phyloP scores from a whole-genome alignment of 495 filamentous ascomycete genomes.

The Pseudevernia furfuracea region DNA sequence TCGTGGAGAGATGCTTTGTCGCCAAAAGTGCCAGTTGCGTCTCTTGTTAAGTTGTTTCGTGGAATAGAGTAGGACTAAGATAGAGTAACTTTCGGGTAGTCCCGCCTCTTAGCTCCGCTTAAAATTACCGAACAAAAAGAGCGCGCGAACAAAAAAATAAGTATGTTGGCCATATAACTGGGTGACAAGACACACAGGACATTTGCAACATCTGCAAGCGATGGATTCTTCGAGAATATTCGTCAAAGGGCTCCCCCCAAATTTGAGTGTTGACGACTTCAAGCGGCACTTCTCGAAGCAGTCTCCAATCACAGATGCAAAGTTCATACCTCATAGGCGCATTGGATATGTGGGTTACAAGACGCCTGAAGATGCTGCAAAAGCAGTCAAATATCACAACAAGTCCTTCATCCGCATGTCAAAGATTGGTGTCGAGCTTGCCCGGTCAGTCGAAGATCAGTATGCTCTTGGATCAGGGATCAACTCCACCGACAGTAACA shows the following conservation, averaged over 20 bases:
- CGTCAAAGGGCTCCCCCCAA: conserved; percentile 75
- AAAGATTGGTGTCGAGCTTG: conserved; percentile 87
- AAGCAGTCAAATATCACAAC: conserved; percentile 91
- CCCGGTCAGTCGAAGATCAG: conserved; percentile 47
- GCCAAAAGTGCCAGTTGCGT: neutral
- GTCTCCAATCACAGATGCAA: conserved; percentile 76
- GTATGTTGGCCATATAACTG: too few species aligned
- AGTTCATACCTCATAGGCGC: conserved; percentile 75
- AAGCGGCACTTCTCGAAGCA: conserved; percentile 76
- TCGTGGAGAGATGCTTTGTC: neutral
- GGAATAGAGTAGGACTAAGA: too few species aligned
- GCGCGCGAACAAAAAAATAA: neutral
- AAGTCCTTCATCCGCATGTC: conserved; percentile 92
- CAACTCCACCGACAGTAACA: conserved; percentile 1
- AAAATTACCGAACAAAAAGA: conserved; percentile 4
- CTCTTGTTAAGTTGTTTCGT: too few species aligned
- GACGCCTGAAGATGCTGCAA: conserved; percentile 64
- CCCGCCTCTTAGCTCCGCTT: neutral
- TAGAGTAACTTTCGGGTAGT: neutral
- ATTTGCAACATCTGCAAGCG: neutral
- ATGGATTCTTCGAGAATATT: conserved; percentile 83
- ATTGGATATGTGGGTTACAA: conserved; percentile 97
- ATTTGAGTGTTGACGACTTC: conserved; percentile 68
- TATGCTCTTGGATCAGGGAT: conserved; percentile 24
- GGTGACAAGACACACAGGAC: neutral